These are phyloP conservation scores for Kuraishia piskuri DNA, from an alignment of 805 yeast species.

Conservation along the genomic window DNA sequence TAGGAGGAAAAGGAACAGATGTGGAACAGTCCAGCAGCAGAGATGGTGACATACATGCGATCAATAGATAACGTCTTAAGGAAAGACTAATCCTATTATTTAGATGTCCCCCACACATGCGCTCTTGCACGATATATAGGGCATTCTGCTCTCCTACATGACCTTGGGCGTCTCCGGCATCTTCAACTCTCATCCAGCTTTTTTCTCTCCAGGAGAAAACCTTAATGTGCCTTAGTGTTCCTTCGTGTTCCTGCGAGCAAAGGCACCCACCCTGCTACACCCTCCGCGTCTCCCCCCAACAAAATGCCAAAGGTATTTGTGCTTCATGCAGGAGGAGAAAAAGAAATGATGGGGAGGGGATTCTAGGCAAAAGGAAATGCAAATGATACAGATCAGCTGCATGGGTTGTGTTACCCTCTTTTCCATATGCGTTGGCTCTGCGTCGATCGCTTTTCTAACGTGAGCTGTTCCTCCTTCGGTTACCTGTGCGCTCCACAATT, in stretches of 20 bases:
- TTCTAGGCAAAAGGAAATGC: not conserved
- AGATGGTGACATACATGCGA: too few relatives aligned
- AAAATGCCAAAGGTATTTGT: not conserved
- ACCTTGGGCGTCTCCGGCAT: too few relatives aligned
- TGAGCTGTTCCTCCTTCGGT: not conserved
- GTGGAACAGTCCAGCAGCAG: too few relatives aligned
- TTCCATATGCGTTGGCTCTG: not conserved
- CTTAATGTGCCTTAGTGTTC: not conserved
- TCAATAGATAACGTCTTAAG: too few relatives aligned
- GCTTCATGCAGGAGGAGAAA: not conserved
- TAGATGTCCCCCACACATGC: too few relatives aligned
- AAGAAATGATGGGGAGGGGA: not conserved
- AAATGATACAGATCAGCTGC: not conserved
- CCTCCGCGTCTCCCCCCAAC: not conserved
- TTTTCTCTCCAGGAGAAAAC: not conserved
- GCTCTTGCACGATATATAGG: too few relatives aligned
- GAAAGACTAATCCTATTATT: too few relatives aligned
- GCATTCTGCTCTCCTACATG: too few relatives aligned
- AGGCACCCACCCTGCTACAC: too few relatives aligned
- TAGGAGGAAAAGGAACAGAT: too few relatives aligned
- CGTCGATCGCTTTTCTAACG: not conserved
- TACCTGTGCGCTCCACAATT: not conserved
- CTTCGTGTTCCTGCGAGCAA: too few relatives aligned
- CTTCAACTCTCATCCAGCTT: not conserved
- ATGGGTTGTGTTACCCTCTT: not conserved